A percentile compares a stretch with the other conserved stretches of the same genome.
phyloP scores from a whole-genome alignment of 306 rosid genomes.

The Castanea mollissima region DNA sequence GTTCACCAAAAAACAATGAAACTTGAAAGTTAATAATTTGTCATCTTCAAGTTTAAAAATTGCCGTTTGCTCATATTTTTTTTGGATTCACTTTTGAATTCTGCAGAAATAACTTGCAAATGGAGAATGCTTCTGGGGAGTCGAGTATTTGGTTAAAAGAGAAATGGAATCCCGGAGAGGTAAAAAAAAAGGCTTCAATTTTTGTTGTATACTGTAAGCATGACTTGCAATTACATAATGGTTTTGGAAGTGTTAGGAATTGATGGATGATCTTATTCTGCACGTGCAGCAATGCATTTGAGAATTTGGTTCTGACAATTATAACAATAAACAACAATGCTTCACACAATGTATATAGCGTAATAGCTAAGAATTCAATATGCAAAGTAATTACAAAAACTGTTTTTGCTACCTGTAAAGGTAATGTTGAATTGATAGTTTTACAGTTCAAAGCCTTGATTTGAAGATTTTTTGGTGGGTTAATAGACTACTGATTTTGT shows the following conservation, averaged over 20 bases:
- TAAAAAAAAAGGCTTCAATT: constrained; percentile 27
- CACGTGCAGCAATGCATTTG: neutral
- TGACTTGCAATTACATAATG: neutral
- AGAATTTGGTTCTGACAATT: neutral
- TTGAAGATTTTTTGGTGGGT: neutral
- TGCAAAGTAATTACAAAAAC: neutral
- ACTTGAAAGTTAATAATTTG: neutral
- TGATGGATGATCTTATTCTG: neutral
- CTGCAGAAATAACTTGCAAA: constrained; percentile 48
- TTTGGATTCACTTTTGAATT: constrained; percentile 1
- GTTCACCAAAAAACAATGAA: no score
- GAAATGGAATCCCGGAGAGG: constrained; percentile 94
- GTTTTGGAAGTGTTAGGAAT: neutral
- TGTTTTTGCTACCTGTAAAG: neutral
- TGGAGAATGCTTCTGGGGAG: constrained; percentile 43
- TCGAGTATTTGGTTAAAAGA: constrained; percentile 65
- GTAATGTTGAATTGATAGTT: neutral
- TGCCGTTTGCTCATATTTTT: neutral
- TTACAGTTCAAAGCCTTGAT: neutral
- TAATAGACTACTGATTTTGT: neutral
- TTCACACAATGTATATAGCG: neutral
- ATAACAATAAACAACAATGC: neutral
- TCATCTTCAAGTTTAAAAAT: neutral
- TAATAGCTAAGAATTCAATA: neutral
- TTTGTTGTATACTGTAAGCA: neutral